Percentiles rank a stretch among this genome's conserved stretches.
phyloP scores from a whole-genome alignment of 2,329 filamentous ascomycete species.

The Cladorrhinum sp. region DNA sequence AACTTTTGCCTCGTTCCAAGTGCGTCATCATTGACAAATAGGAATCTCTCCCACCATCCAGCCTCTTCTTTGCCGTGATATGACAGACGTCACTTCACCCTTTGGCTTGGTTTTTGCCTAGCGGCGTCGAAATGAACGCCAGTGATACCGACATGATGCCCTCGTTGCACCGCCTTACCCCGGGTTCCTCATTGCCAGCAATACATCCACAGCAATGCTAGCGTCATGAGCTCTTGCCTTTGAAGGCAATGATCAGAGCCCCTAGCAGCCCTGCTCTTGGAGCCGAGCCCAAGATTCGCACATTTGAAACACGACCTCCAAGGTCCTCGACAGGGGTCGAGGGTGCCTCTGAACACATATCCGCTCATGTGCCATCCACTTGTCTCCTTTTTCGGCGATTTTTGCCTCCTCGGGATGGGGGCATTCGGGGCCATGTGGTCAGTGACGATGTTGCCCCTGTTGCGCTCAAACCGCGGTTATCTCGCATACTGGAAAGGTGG shows the following conservation, averaged over 20 bases:
- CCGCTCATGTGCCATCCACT: too few species aligned
- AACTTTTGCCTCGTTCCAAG: neutral
- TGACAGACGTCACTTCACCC: neutral
- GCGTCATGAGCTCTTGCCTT: conserved; percentile 16
- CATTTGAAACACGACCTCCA: conserved; percentile 21
- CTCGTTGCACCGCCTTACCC: neutral
- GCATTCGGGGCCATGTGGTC: neutral
- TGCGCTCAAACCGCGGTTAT: neutral
- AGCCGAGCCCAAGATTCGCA: conserved; percentile 19
- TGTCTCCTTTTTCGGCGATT: neutral
- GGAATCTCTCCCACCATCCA: neutral
- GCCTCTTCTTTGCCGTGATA: neutral
- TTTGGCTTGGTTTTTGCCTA: neutral
- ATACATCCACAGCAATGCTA: conserved; percentile 11
- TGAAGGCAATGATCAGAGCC: conserved; percentile 22
- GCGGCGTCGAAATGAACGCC: neutral
- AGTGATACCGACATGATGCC: neutral
- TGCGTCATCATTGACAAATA: conserved; percentile 11
- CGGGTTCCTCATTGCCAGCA: conserved; percentile 9
- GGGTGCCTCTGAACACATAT: neutral
- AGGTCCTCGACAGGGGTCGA: conserved; percentile 7
- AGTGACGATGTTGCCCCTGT: neutral
- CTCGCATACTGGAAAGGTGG: neutral
- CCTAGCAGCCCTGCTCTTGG: conserved; percentile 11
- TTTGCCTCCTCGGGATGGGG: neutral